Percentiles rank a stretch among this genome's conserved stretches.
These are phyloP conservation scores for Urtica urens DNA, from an alignment of 306 rosid genomes.

Conservation along the genomic window DNA sequence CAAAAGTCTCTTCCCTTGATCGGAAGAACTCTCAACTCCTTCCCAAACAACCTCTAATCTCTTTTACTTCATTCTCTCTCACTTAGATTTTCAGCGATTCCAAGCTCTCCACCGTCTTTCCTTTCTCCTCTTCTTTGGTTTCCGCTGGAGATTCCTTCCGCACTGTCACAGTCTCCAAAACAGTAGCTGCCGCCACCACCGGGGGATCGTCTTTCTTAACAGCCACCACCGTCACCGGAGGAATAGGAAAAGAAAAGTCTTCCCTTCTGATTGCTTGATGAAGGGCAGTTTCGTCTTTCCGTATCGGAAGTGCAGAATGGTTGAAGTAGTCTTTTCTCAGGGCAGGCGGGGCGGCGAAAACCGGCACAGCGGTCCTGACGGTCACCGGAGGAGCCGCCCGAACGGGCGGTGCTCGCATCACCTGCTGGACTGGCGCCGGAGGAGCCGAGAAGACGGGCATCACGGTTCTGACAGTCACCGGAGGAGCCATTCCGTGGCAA, in stretches of 20 bases:
- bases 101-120: constrained; percentile 27
- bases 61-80: too few relatives aligned
- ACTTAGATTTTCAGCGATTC: constrained; percentile 60
- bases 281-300: constrained; percentile 33
- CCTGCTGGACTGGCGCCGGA: constrained; percentile 52
- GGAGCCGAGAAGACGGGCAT: constrained; percentile 91
- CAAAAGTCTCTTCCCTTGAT: constrained; percentile 36
- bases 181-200: constrained; percentile 3
- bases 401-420: constrained; percentile 38
- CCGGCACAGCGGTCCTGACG: constrained; percentile 71
- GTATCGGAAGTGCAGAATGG: constrained; percentile 23
- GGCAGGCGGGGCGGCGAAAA: constrained; percentile 55
- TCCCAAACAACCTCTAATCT: constrained; percentile 5
- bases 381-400: constrained; percentile 65
- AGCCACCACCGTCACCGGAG: constrained; percentile 28
- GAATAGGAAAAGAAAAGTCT: constrained; percentile 23
- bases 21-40: constrained; percentile 16
- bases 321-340: constrained; percentile 23
- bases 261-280: constrained; percentile 12
- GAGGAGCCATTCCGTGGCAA: constrained; percentile 81
- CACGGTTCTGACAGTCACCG: constrained; percentile 73
- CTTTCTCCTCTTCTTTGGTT: constrained; percentile 16
- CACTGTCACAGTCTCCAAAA: constrained; percentile 11
- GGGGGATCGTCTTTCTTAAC: background rate
- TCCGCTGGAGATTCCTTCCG: constrained; percentile 30